These are phyloP conservation scores for Mycena leptocephala DNA, from an alignment of 768 basidiomycete genomes.

Conservation along the genomic window DNA sequence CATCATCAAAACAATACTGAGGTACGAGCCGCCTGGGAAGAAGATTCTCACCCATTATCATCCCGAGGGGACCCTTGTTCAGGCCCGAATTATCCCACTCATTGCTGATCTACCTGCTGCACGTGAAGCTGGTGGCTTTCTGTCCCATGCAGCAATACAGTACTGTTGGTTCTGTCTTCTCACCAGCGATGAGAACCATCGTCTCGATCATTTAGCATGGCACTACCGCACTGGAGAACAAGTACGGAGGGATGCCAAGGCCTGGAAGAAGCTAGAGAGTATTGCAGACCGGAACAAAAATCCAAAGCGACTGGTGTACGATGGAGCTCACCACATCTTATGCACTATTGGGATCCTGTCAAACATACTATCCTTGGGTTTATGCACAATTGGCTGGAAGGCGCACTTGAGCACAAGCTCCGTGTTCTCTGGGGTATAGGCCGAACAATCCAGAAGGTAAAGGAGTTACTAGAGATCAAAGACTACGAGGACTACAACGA, in stretches of 20 bases:
- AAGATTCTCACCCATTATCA: conserved; percentile 19
- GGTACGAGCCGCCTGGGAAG: conserved; percentile 12
- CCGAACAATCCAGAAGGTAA: background rate
- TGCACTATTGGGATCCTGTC: conserved; percentile 37
- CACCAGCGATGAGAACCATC: conserved; percentile 1
- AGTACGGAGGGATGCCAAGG: conserved; percentile 19
- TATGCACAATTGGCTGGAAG: too few relatives aligned
- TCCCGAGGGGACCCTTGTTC: conserved; percentile 26
- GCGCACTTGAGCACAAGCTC: conserved; percentile 29
- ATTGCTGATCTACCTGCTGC: conserved; percentile 32
- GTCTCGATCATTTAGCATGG: conserved; percentile 32
- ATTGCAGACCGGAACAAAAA: conserved; percentile 17
- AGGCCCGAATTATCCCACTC: conserved; percentile 29
- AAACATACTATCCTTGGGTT: conserved; percentile 29
- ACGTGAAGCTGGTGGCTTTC: conserved; percentile 33
- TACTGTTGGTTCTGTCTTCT: conserved; percentile 39
- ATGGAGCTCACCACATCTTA: conserved; percentile 27
- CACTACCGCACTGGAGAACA: conserved; percentile 15
- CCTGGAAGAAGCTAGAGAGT: conserved; percentile 32
- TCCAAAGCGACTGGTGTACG: conserved; percentile 29
- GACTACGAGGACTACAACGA: background rate
- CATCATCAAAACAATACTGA: conserved; percentile 1
- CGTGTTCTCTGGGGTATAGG: conserved; percentile 35
- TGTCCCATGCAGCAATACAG: conserved; percentile 4
- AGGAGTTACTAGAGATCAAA: background rate